A percentile compares a stretch with the other conserved stretches of the same genome.
Evolutionary conservation across 768 basidiomycete species (phyloP).

Genomic region (Grammothele lineata): DNA sequence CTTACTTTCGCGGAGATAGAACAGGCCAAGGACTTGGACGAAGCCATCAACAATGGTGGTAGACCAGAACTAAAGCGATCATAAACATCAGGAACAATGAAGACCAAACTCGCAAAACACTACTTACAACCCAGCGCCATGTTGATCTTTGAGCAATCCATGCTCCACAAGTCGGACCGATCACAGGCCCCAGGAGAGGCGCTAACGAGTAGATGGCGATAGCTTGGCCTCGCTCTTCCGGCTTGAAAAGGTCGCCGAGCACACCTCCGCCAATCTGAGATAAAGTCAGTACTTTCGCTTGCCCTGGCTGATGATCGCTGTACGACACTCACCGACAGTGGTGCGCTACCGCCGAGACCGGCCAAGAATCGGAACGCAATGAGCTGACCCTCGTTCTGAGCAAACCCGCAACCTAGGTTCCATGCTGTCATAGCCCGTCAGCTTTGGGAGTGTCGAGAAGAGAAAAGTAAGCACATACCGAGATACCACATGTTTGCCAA

Average conservation of each 20-base stretch:
- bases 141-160: conserved; percentile 60
- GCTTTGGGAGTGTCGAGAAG: neutral
- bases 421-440: conserved; percentile 42
- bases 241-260: conserved; percentile 54
- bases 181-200: conserved; percentile 59
- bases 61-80: conserved; percentile 54
- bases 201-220: conserved; percentile 62
- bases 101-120: neutral
- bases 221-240: conserved; percentile 61
- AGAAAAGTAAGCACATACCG: conserved; percentile 31
- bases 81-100: neutral
- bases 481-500: conserved; percentile 59
- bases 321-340: conserved; percentile 29
- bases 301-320: too few species aligned
- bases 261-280: conserved; percentile 61
- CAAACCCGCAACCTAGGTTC: conserved; percentile 42
- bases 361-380: conserved; percentile 37
- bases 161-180: conserved; percentile 60
- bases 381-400: conserved; percentile 27
- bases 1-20: conserved; percentile 61
- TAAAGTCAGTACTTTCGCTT: neutral
- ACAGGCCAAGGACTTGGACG: conserved; percentile 51
- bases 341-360: conserved; percentile 35
- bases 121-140: conserved; percentile 68
- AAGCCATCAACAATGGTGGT: conserved; percentile 52